Base-by-base conservation (phyloP, 2,329 filamentous ascomycete genomes). In the Nectriaceae sp. region DNA sequence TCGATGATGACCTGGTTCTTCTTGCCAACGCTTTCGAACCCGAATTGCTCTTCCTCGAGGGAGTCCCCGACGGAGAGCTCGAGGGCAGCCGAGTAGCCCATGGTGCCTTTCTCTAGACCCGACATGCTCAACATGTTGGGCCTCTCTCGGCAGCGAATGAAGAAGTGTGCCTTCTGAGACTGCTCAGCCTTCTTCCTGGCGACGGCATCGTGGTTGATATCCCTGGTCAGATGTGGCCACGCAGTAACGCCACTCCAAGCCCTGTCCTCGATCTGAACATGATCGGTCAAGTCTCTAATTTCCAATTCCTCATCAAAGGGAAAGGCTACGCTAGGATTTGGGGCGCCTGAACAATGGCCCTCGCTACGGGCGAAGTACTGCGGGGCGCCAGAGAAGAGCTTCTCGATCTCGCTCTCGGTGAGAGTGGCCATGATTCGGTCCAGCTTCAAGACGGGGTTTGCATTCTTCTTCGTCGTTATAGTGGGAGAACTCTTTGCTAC, bases 71-170 rank as follows among this genome's bases (percentile, higher is more conserved):
- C 79, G 19, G 78, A 75, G 29, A 88, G 66, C 63, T 89, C 84
- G 29, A 89, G 71, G 6, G 86, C 87, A 19, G 86, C 83, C 56
- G 82, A 78, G 63, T 83, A 88, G 44, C 87, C 87, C 62, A 88
- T 75, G 16, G 84, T 87, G 36, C 87, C 87, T 64, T 84, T 84
- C 63, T 90, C 87, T 24, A 87, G 68, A 3, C 86, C 87, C 55
- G 87, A 83, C 73, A 85, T 84, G 71, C 83, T 87, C 50, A 89
- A 75, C 85, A 89, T 89, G 64, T 80, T 87, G 35, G 87, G 87
- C 19, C 82, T 70, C 62, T 88, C 84, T 40, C 77, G 75, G 54
- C 79, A 82, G 46, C 77, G 75, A 35, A 81, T 73, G 60, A 80
- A 79, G 63, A 83, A 84, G 63, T 84, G 81, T 47, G 80, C 76